phyloP scores from a whole-genome alignment of 768 basidiomycete species.

The Gloeophyllum trabeum region DNA sequence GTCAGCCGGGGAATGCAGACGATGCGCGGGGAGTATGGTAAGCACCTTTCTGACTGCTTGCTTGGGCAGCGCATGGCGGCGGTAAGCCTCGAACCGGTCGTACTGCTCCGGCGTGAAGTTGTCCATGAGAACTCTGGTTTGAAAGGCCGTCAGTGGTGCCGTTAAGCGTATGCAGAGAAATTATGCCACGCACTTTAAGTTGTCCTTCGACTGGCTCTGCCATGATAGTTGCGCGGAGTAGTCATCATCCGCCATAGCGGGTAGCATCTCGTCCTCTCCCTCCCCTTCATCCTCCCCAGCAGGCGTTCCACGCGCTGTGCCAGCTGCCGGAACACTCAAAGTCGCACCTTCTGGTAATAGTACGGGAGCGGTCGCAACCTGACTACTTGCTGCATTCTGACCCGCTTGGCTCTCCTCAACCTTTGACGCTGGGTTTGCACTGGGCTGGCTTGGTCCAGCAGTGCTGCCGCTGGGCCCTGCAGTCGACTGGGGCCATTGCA shows the following conservation, averaged over 20 bases:
- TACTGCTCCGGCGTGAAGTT: constrained; percentile 78
- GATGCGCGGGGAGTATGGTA: too few relatives aligned
- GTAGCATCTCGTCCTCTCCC: constrained; percentile 68
- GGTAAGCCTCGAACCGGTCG: constrained; percentile 82
- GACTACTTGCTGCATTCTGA: neutral
- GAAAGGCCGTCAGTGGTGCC: constrained; percentile 3
- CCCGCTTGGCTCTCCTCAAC: neutral
- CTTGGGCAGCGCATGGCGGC: constrained; percentile 75
- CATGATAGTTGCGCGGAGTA: constrained; percentile 76
- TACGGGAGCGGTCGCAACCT: constrained; percentile 6
- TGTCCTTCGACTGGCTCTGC: constrained; percentile 84
- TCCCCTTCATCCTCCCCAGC: constrained; percentile 41
- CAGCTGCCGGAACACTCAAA: constrained; percentile 8
- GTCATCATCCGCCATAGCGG: constrained; percentile 84
- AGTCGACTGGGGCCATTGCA: constrained; percentile 8
- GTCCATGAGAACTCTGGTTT: constrained; percentile 71
- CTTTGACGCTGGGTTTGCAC: constrained; percentile 2
- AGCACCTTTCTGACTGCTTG: constrained; percentile 71
- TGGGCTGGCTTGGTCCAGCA: neutral
- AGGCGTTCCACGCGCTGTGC: neutral
- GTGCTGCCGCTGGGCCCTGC: neutral
- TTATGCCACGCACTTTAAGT: constrained; percentile 48
- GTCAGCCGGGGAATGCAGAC: neutral
- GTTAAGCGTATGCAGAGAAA: neutral
- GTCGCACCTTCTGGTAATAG: constrained; percentile 5